Evolutionary conservation across 139 green algal species (phyloP).

Genomic region (Coccomyxa sp.): DNA sequence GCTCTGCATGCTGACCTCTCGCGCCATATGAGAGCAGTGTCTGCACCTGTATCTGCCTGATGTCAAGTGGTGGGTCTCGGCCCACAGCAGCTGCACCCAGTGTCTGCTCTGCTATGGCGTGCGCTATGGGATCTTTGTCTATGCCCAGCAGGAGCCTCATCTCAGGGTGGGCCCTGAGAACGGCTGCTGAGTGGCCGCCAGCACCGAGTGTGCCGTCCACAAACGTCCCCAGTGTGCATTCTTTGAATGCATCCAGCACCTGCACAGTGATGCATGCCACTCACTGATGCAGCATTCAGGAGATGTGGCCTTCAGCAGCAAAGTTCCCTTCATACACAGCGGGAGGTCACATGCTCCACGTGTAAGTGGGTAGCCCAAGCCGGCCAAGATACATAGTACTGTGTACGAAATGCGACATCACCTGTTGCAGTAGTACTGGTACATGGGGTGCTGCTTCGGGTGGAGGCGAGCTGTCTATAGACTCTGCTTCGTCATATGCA

Average conservation of each 20-base stretch:
- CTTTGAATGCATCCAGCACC: constrained; percentile 48
- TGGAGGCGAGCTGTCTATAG: no score
- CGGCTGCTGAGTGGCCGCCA: constrained; percentile 68
- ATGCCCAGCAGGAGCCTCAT: constrained; percentile 70
- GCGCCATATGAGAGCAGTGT: not conserved
- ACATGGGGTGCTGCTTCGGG: no score
- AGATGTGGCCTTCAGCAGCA: no score
- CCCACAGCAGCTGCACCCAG: constrained; percentile 23
- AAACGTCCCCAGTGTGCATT: constrained; percentile 33
- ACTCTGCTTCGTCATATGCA: no score
- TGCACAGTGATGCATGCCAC: no score
- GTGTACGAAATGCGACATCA: no score
- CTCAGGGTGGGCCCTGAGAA: constrained; percentile 72
- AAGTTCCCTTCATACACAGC: no score
- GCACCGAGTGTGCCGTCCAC: constrained; percentile 89
- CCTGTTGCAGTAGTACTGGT: no score
- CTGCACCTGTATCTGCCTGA: not conserved
- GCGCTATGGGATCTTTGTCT: constrained; percentile 80
- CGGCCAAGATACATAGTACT: no score
- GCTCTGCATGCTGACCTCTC: not conserved
- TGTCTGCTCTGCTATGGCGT: constrained; percentile 50
- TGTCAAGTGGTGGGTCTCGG: not conserved
- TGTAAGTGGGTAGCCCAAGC: no score
- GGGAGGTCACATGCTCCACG: no score
- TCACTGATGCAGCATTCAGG: no score